Conservation (phyloP, 106 monocot genomes). For the Platanthera guangdongensis region DNA sequence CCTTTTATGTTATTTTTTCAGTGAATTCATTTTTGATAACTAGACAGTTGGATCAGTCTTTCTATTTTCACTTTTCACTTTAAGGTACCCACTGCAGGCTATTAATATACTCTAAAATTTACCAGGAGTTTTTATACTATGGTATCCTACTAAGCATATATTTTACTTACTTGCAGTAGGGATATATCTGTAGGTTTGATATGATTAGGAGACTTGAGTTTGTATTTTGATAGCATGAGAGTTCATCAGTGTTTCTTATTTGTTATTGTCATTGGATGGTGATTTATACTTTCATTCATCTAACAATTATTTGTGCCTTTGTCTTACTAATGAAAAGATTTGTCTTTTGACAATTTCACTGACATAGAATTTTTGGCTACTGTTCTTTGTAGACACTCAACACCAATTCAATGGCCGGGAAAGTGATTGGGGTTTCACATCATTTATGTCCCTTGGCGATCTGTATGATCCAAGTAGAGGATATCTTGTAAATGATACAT, state of each 20-base stretch:
- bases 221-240: no score
- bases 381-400: conserved; percentile 63
- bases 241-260: neutral
- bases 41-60: no score
- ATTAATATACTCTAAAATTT: no score
- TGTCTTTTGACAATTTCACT: neutral
- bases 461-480: conserved; percentile 82
- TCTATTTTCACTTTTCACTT: no score
- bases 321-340: neutral
- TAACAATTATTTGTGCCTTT: neutral
- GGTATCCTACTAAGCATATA: no score
- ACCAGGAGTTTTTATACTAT: no score
- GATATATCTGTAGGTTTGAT: no score
- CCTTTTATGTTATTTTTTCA: no score
- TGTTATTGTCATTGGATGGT: neutral
- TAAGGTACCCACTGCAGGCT: no score
- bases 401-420: conserved; percentile 93
- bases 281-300: neutral
- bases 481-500: conserved; percentile 89
- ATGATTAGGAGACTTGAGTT: no score
- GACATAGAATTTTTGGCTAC: neutral
- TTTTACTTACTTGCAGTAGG: no score
- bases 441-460: conserved; percentile 92
- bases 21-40: no score
- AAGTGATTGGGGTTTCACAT: conserved; percentile 99